These are phyloP conservation scores for Sarocladium strictum DNA, from an alignment of 2,329 filamentous ascomycete genomes.

Conservation along the genomic window DNA sequence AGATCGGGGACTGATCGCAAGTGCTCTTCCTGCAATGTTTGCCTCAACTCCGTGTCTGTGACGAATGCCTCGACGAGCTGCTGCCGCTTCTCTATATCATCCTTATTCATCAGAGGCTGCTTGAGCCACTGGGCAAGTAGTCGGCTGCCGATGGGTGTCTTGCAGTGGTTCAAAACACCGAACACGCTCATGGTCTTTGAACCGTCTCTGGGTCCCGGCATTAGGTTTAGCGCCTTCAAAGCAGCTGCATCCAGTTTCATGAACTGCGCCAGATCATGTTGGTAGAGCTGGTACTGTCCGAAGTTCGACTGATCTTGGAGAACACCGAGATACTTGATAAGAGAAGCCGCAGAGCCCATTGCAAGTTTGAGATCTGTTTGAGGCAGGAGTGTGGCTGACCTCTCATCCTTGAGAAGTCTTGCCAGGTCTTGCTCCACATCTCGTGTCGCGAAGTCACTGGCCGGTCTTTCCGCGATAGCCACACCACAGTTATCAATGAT, in stretches of 20 bases:
- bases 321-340: slow-evolving; percentile 91
- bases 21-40: slow-evolving; percentile 96
- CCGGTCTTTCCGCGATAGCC: slow-evolving; percentile 74
- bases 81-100: slow-evolving; percentile 84
- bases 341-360: slow-evolving; percentile 87
- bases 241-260: slow-evolving; percentile 98
- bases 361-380: slow-evolving; percentile 91
- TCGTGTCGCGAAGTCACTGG: slow-evolving; percentile 73
- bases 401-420: slow-evolving; percentile 80
- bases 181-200: slow-evolving; percentile 97
- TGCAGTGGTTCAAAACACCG: slow-evolving; percentile 93
- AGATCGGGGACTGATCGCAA: slow-evolving; percentile 88
- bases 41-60: slow-evolving; percentile 83
- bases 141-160: slow-evolving; percentile 86
- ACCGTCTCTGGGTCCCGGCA: slow-evolving; percentile 91
- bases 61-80: slow-evolving; percentile 94
- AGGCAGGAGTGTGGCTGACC: slow-evolving; percentile 68
- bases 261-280: slow-evolving; percentile 92
- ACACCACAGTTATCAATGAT: slow-evolving; percentile 92
- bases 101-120: slow-evolving; percentile 87
- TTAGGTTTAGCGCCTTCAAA: slow-evolving; percentile 88
- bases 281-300: slow-evolving; percentile 93
- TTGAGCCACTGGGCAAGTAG: slow-evolving; percentile 95
- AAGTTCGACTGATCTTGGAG: slow-evolving; percentile 92
- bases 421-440: slow-evolving; percentile 96